These are phyloP conservation scores for Mycosphaerella arachidis DNA, from an alignment of 2,329 filamentous ascomycete genomes.

Conservation along the genomic window DNA sequence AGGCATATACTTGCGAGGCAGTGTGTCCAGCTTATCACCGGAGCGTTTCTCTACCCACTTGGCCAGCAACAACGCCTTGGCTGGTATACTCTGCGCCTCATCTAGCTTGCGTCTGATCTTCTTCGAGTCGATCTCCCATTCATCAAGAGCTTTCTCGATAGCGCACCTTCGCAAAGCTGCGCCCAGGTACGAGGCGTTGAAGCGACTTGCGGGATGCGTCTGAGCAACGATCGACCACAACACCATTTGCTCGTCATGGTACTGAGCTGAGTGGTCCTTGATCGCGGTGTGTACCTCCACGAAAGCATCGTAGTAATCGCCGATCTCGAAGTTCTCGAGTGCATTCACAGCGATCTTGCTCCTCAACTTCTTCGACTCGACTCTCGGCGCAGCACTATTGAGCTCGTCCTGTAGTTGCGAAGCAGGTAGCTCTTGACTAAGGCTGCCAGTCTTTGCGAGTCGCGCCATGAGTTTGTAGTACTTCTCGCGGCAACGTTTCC, in stretches of 20 bases:
- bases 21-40: conserved; percentile 5
- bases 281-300: conserved; percentile 31
- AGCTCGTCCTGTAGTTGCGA: not conserved
- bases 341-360: conserved; percentile 20
- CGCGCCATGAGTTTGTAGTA: conserved; percentile 54
- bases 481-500: conserved; percentile 64
- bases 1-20: conserved; percentile 15
- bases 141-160: conserved; percentile 26
- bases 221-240: conserved; percentile 33
- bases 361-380: conserved; percentile 14
- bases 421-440: conserved; percentile 8
- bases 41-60: conserved; percentile 16
- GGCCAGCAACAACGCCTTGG: conserved; percentile 17
- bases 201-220: conserved; percentile 26
- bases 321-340: conserved; percentile 36
- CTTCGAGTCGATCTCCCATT: conserved; percentile 15
- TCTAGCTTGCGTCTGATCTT: conserved; percentile 18
- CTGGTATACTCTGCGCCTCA: conserved; percentile 14
- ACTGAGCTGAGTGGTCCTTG: conserved; percentile 22
- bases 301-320: conserved; percentile 41
- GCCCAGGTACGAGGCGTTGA: conserved; percentile 11
- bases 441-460: conserved; percentile 22
- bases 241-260: conserved; percentile 31
- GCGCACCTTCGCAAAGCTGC: conserved; percentile 26
- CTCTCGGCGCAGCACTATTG: not conserved